phyloP scores from a whole-genome alignment of 805 yeast genomes.

The Debaryomyces maramus region DNA sequence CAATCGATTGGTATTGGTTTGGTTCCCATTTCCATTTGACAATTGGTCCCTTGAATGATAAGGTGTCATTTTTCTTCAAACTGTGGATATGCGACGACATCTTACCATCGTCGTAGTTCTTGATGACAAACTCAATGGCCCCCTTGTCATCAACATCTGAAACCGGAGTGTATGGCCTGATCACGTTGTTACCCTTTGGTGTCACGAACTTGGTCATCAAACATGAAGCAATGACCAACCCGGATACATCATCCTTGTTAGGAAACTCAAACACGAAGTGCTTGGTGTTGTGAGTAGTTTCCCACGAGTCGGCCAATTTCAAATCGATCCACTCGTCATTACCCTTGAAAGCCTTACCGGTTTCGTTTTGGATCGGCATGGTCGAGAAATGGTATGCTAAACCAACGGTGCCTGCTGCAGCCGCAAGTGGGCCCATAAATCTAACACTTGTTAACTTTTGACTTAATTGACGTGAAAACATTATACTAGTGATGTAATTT shows the following conservation, averaged over 20 bases:
- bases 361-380: conserved; percentile 31
- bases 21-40: conserved; percentile 88
- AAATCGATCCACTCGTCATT: conserved; percentile 73
- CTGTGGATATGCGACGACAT: conserved; percentile 71
- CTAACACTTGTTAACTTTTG: conserved; percentile 24
- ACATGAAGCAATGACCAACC: conserved; percentile 77
- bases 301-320: conserved; percentile 49
- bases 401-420: conserved; percentile 35
- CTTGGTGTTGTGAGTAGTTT: conserved; percentile 63
- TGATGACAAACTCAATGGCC: conserved; percentile 73
- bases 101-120: conserved; percentile 82
- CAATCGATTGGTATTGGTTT: conserved; percentile 76
- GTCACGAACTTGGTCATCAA: conserved; percentile 79
- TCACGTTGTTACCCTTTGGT: conserved; percentile 79
- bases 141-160: conserved; percentile 72
- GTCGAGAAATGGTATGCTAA: conserved; percentile 29
- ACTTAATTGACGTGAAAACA: conserved; percentile 21
- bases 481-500: too few species aligned
- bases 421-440: conserved; percentile 30
- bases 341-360: conserved; percentile 54
- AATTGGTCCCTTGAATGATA: conserved; percentile 92
- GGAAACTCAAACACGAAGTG: conserved; percentile 71
- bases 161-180: conserved; percentile 89
- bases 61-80: conserved; percentile 75
- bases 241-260: conserved; percentile 63